Conservation (phyloP, 345 rosid genomes). For the Cardamine occulta region DNA sequence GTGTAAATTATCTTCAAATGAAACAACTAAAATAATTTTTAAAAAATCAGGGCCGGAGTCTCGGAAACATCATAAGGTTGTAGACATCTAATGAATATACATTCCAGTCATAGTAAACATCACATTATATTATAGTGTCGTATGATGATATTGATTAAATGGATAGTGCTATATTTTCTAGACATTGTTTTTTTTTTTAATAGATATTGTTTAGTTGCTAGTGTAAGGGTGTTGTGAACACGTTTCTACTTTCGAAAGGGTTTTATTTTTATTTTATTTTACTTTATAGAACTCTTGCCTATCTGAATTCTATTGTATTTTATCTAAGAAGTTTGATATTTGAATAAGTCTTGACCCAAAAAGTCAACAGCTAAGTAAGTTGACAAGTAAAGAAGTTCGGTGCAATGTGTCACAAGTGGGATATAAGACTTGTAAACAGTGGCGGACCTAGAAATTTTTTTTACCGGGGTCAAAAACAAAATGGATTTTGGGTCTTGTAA, state of each 20-base stretch:
- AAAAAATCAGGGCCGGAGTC: not conserved
- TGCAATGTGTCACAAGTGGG: conserved; percentile 30
- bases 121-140: not conserved
- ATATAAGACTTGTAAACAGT: conserved; percentile 26
- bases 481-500: too few species aligned
- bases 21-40: not conserved
- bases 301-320: not conserved
- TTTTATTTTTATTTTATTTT: not conserved
- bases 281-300: not conserved
- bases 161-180: not conserved
- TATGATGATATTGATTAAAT: not conserved
- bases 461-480: too few species aligned
- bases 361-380: conserved; percentile 40
- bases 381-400: conserved; percentile 32
- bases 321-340: not conserved
- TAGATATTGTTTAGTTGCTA: not conserved
- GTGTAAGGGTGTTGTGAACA: conserved; percentile 12
- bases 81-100: not conserved
- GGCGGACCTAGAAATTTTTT: too few species aligned
- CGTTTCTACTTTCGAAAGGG: conserved; percentile 19
- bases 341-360: conserved; percentile 27
- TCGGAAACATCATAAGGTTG: not conserved
- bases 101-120: not conserved
- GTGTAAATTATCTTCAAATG: not conserved
- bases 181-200: not conserved